Conservation (phyloP, 192 early-diverging fungal species). For the Entrophospora sp. region DNA sequence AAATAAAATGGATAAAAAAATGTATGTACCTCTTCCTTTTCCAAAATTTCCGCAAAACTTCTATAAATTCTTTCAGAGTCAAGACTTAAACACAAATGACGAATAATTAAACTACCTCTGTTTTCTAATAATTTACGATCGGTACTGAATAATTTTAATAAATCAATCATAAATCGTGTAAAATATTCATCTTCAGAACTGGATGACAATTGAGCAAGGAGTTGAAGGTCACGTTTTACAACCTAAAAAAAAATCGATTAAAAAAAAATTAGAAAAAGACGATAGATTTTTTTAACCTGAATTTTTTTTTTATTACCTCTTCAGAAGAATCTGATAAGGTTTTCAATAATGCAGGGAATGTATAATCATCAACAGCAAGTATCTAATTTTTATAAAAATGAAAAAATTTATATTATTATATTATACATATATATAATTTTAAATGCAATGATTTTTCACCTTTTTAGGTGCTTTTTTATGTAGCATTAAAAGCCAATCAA, state of each 20-base stretch:
- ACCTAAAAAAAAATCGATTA: conserved; percentile 46
- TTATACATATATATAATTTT: neutral
- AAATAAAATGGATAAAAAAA: neutral
- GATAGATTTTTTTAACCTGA: too few species aligned
- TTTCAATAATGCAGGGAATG: conserved; percentile 81
- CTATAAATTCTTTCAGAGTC: conserved; percentile 89
- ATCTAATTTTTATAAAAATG: conserved; percentile 42
- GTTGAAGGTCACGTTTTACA: conserved; percentile 82
- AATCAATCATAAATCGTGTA: conserved; percentile 76
- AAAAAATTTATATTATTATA: conserved; percentile 5
- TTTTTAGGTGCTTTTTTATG: conserved; percentile 84
- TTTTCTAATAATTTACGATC: conserved; percentile 84
- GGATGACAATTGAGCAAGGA: conserved; percentile 91
- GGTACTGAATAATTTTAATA: conserved; percentile 82
- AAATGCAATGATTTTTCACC: too few species aligned
- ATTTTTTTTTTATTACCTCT: conserved; percentile 45
- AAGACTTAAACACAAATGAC: conserved; percentile 84
- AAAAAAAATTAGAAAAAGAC: too few species aligned
- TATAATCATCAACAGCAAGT: conserved; percentile 78
- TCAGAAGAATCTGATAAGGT: conserved; percentile 89
- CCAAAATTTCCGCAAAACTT: conserved; percentile 79
- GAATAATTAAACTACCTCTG: conserved; percentile 83
- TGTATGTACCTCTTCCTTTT: conserved; percentile 57
- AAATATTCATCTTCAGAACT: conserved; percentile 84
- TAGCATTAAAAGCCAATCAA: conserved; percentile 97